Evolutionary conservation across 2,329 filamentous ascomycete species (phyloP), one percentile per base, ranked within the genome.

Genomic region (Microdochium nivale): DNA sequence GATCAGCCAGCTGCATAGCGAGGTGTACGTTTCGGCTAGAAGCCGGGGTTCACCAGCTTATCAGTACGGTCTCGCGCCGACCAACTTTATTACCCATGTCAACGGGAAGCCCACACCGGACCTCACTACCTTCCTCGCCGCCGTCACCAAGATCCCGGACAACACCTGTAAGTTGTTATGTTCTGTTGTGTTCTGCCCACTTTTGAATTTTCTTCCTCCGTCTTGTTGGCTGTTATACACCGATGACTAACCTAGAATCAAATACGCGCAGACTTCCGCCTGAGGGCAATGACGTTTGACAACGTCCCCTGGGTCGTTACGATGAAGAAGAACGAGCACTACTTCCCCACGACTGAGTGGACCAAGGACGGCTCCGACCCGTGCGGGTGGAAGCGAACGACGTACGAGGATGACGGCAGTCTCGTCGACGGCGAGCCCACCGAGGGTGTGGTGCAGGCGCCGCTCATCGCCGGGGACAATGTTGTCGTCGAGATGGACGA

Each of bases 281-380:
- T 99, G 50, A 91, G 92, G 67, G 90, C 94, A n/a, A 90, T 97
- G 67, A 97, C 94, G 0, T 99, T 99, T 64, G 94, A 99, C 68
- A 95, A 95, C 62, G 90, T 99, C 10, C 92, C 92, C 3, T 99
- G 94, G 90, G 90, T 99, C n/a, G 89, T 95, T 37, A 99, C 94
- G 9, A 96, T 99, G 88, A 99, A 99, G 83, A 97, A 97, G 80
- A 96, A 96, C 61, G 92, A 99, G 66, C 94, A 99, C 70, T 99
- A 99, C 67, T 87, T 87, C 69, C 83, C 84, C 0, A 86, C 82
- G 0, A 80, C 82, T 67, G 84, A 87, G 62, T 85, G 82, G 77
- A 79, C 83, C 67, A 86, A 85, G 66, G 83, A 86, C 56, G 64
- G 70, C 14, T 69, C 69, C 7, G 80, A 82, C 56, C 68, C 75